phyloP scores from a whole-genome alignment of 805 yeast genomes.

The Monosporozyma aerobia region DNA sequence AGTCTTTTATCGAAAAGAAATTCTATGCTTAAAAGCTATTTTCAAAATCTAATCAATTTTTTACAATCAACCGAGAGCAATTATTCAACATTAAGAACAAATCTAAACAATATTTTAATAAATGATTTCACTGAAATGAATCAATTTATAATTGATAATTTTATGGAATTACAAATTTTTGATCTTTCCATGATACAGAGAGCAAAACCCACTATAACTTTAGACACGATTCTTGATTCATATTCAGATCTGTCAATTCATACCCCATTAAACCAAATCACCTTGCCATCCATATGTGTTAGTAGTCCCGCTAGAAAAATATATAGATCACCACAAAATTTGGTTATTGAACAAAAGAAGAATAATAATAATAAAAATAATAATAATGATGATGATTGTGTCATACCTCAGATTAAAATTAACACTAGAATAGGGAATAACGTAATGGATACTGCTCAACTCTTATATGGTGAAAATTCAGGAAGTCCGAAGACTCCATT shows the following conservation, averaged over 20 bases:
- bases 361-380: no score
- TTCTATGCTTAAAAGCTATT: not conserved
- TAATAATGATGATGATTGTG: no score
- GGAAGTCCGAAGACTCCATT: slow-evolving; percentile 1
- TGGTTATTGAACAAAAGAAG: not conserved
- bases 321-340: not conserved
- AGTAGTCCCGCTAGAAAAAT: not conserved
- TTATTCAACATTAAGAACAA: not conserved
- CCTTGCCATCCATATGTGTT: not conserved
- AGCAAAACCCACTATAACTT: not conserved
- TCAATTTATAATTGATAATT: not conserved
- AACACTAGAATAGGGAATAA: not conserved
- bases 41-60: not conserved
- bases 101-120: not conserved
- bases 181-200: not conserved
- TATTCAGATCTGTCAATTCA: not conserved
- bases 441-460: not conserved
- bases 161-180: not conserved
- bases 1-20: not conserved
- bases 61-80: not conserved
- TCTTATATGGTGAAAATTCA: not conserved
- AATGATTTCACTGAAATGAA: not conserved
- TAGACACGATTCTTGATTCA: not conserved
- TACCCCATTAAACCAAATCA: not conserved
- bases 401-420: not conserved